Conservation (phyloP, 139 green algal species). For the Chlorella sp. region DNA sequence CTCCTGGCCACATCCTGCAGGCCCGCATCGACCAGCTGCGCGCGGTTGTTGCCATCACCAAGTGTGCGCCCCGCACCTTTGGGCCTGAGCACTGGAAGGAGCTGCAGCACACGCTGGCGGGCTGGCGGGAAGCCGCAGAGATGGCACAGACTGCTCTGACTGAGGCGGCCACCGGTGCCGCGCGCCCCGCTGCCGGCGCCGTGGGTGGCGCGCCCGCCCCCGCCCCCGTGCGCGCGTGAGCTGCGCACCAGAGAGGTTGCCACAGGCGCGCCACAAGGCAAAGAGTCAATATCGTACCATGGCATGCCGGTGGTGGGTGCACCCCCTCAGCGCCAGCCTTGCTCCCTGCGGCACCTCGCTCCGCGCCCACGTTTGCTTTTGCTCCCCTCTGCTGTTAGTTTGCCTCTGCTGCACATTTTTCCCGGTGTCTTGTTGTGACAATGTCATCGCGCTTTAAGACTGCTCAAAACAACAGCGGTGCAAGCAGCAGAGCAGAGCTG, state of each 20-base stretch:
- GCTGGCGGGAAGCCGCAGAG: constrained; percentile 44
- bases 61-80: constrained; percentile 57
- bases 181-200: too few relatives aligned
- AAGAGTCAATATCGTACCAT: too few relatives aligned
- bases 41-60: constrained; percentile 40
- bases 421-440: background rate
- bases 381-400: background rate
- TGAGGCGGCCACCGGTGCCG: background rate
- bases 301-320: too few relatives aligned
- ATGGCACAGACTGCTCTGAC: constrained; percentile 23
- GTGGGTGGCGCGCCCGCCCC: too few relatives aligned
- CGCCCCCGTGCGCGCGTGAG: constrained; percentile 13
- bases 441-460: too few relatives aligned
- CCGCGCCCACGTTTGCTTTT: background rate
- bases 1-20: too few relatives aligned
- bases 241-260: too few relatives aligned
- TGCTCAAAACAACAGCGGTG: too few relatives aligned
- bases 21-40: constrained; percentile 53
- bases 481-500: background rate
- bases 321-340: too few relatives aligned
- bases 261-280: too few relatives aligned
- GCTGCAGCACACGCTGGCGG: constrained; percentile 48
- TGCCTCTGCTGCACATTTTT: background rate
- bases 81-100: constrained; percentile 53
- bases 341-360: background rate